Evolutionary conservation across 495 filamentous ascomycete genomes (phyloP).

Genomic region (Xylaria bambusicola): DNA sequence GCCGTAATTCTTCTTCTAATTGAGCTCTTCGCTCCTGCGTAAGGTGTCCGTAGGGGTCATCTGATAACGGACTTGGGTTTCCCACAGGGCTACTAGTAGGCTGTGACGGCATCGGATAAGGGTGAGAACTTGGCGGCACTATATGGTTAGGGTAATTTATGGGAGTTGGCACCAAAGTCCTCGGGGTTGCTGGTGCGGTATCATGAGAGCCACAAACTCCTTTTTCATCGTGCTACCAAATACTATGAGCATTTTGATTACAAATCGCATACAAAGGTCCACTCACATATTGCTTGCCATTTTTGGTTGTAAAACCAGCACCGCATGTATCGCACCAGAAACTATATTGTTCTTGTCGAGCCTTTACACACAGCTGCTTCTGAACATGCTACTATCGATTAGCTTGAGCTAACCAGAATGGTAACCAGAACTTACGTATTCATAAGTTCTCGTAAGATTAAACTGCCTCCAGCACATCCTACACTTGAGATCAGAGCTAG

Average conservation of each 20-base stretch:
- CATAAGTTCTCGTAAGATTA: slow-evolving; percentile 29
- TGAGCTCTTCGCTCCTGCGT: slow-evolving; percentile 22
- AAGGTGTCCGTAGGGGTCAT: slow-evolving; percentile 46
- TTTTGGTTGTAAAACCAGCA: slow-evolving; percentile 36
- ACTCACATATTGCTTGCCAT: slow-evolving; percentile 40
- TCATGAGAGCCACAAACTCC: slow-evolving; percentile 37
- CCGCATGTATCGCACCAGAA: slow-evolving; percentile 44
- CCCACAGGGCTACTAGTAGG: neutral
- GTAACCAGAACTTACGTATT: slow-evolving; percentile 41
- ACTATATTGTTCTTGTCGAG: slow-evolving; percentile 30
- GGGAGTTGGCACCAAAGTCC: neutral
- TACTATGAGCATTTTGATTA: slow-evolving; percentile 14
- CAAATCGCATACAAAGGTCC: neutral
- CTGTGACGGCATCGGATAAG: slow-evolving; percentile 16
- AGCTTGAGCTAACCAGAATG: neutral
- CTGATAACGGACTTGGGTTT: neutral
- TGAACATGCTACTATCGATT: slow-evolving; percentile 36
- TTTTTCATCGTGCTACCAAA: slow-evolving; percentile 35
- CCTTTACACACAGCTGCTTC: slow-evolving; percentile 41
- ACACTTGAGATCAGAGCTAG: slow-evolving; percentile 35
- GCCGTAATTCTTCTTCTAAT: slow-evolving; percentile 40
- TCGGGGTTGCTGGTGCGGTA: slow-evolving; percentile 26
- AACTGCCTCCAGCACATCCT: slow-evolving; percentile 44
- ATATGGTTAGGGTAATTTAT: neutral
- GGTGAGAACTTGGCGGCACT: slow-evolving; percentile 4